Evolutionary conservation across 768 basidiomycete genomes (phyloP), one percentile per base, ranked within the genome.

Genomic region (Mycena floridula): DNA sequence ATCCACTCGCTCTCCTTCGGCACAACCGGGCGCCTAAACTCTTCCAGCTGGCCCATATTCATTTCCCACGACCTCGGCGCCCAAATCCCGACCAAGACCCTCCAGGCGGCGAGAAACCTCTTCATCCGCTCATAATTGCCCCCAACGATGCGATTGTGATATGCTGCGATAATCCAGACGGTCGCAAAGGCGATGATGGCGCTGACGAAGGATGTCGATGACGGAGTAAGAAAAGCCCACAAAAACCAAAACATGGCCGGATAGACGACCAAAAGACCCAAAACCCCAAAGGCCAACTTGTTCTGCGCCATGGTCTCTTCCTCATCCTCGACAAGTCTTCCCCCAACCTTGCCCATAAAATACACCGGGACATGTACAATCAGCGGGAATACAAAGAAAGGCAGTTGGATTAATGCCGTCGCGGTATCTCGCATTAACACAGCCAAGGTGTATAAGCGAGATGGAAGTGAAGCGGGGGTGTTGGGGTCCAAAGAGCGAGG

Each of bases 251-350:
- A 97, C 25, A 83, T 64, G n/a, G 81, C 60, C 18, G 90, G 83
- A 67, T 97, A 96, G 35, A 87, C 82, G 50, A 81, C 57, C 44
- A 89, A 56, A 46, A 86, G 64, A 28, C 86, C 77, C 43, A 96
- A 62, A 26, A 95, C 55, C 2, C 92, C 92, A 54, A 95, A 84
- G 11, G 88, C 82, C 37, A 96, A 79, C 72, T 99, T 99, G 71
- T 91, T 98, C 72, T 98, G 94, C 36, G 95, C 96, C 62, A 90
- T 85, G 9, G 90, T 86, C 61, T 97, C 95, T 62, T 97, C 85
- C 59, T 97, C 93, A 49, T 91, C 80, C 55, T 86, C 75, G 26
- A 76, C 81, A 27, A 95, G 66, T 37, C 76, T 66, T 16, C 85
- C 87, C 37, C 89, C 91, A 42, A 84, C 55, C 24, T 82, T 73